phyloP scores from a whole-genome alignment of 2,329 filamentous ascomycete species.

The Parasarocladium wereldwijsianum region DNA sequence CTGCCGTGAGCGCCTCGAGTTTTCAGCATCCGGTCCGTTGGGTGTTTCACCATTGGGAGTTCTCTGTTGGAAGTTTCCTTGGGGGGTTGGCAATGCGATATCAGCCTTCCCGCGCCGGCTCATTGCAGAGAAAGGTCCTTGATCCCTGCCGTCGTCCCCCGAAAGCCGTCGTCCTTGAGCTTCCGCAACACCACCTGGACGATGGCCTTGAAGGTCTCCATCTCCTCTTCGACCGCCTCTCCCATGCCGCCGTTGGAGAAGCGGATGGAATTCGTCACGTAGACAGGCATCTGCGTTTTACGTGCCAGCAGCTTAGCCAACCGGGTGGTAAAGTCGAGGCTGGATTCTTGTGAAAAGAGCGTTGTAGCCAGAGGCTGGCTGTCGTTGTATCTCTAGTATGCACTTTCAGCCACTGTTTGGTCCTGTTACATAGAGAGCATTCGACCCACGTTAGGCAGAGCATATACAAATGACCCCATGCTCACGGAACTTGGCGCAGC shows the following conservation, averaged over 20 bases:
- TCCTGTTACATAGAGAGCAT: too few relatives aligned
- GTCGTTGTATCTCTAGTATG: conserved; percentile 32
- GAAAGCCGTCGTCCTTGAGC: conserved; percentile 11
- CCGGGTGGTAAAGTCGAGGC: conserved; percentile 74
- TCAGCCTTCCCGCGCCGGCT: too few relatives aligned
- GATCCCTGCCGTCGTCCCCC: conserved; percentile 4
- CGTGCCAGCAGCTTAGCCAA: conserved; percentile 73
- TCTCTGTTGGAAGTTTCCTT: too few relatives aligned
- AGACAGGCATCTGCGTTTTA: conserved; percentile 59
- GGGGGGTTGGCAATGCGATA: too few relatives aligned
- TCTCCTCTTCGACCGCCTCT: conserved; percentile 80
- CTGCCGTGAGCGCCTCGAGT: too few relatives aligned
- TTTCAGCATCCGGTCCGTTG: too few relatives aligned
- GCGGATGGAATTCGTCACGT: conserved; percentile 78
- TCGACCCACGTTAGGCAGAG: conserved; percentile 65
- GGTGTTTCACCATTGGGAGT: too few relatives aligned
- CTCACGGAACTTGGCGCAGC: conserved; percentile 33
- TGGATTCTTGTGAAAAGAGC: conserved; percentile 61
- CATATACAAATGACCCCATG: conserved; percentile 87
- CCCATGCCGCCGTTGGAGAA: conserved; percentile 61
- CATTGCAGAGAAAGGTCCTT: conserved; percentile 3
- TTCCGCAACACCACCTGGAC: conserved; percentile 45
- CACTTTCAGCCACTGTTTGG: too few relatives aligned
- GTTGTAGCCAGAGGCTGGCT: conserved; percentile 59
- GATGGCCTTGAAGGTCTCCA: conserved; percentile 69